Evolutionary conservation across 805 yeast genomes (phyloP).

Genomic region (Sungouiella blattae): DNA sequence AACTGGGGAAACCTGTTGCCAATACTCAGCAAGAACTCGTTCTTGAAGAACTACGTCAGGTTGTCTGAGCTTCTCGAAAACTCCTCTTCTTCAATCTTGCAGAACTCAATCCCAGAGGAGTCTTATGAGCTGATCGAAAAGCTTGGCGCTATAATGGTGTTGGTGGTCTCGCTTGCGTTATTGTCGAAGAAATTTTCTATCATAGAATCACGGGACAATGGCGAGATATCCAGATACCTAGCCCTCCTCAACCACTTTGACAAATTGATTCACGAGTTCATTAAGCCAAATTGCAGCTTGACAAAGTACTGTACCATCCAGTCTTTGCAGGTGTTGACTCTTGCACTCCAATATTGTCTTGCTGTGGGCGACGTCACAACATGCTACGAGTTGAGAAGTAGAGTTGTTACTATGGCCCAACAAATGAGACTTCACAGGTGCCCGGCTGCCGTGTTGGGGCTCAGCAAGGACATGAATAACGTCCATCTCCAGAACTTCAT

Average conservation of each 20-base stretch:
- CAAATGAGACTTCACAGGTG: conserved; percentile 82
- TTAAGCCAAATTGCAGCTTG: conserved; percentile 53
- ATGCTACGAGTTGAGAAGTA: conserved; percentile 71
- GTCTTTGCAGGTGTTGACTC: conserved; percentile 63
- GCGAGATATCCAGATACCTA: conserved; percentile 11
- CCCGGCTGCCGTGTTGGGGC: conserved; percentile 79
- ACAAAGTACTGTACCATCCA: conserved; percentile 61
- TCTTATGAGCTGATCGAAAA: conserved; percentile 41
- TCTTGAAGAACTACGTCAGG: conserved; percentile 54
- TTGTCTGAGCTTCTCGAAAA: conserved; percentile 47
- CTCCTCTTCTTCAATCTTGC: conserved; percentile 11
- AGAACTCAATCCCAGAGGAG: conserved; percentile 1
- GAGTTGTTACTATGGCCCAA: conserved; percentile 78
- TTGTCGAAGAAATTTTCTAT: conserved; percentile 39
- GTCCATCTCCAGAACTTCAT: conserved; percentile 55
- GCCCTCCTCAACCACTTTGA: conserved; percentile 48
- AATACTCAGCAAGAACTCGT: conserved; percentile 64
- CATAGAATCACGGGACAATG: conserved; percentile 8
- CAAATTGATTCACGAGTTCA: conserved; percentile 57
- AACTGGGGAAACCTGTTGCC: conserved; percentile 77
- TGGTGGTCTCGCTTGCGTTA: conserved; percentile 46
- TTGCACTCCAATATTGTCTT: conserved; percentile 68
- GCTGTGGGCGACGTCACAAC: conserved; percentile 71
- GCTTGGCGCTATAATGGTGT: conserved; percentile 53
- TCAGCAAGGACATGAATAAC: conserved; percentile 34